Evolutionary conservation across 1,284 basidiomycete species (phyloP).

Genomic region (Chondrostereum purpureum): DNA sequence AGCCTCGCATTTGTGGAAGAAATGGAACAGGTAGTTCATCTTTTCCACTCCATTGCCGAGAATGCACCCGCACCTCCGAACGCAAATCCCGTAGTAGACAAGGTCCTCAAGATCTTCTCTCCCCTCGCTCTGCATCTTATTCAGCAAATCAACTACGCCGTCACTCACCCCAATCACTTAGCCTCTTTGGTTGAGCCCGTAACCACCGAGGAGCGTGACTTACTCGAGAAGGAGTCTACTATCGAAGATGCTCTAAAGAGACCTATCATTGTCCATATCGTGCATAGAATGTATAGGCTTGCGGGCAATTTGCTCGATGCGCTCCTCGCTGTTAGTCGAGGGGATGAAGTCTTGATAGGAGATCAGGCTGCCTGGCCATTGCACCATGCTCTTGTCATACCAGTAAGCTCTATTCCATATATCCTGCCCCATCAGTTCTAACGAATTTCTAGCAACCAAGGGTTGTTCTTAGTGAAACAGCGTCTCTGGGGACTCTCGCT

Average conservation of each 20-base stretch:
- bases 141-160: slow-evolving; percentile 83
- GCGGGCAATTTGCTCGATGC: slow-evolving; percentile 65
- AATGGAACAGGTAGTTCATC: slow-evolving; percentile 67
- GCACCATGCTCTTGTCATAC: slow-evolving; percentile 61
- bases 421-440: slow-evolving; percentile 9
- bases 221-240: slow-evolving; percentile 54
- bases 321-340: slow-evolving; percentile 64
- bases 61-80: slow-evolving; percentile 40
- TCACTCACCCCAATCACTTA: slow-evolving; percentile 87
- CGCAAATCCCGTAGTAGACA: slow-evolving; percentile 42
- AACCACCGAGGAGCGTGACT: slow-evolving; percentile 66
- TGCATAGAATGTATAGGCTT: slow-evolving; percentile 64
- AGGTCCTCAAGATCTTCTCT: slow-evolving; percentile 64
- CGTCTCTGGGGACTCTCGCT: slow-evolving; percentile 72
- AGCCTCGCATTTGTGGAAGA: slow-evolving; percentile 73
- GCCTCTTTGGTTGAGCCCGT: slow-evolving; percentile 75
- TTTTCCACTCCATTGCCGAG: slow-evolving; percentile 69
- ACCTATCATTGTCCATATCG: slow-evolving; percentile 64
- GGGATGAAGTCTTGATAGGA: slow-evolving; percentile 59
- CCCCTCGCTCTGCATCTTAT: slow-evolving; percentile 67
- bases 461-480: slow-evolving; percentile 69
- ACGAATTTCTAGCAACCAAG: slow-evolving; percentile 59
- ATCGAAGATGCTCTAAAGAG: slow-evolving; percentile 55
- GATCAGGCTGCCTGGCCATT: slow-evolving; percentile 68
- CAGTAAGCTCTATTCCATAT: slow-evolving; percentile 44